phyloP scores from a whole-genome alignment of 306 rosid species.

The Mucuna pruriens region DNA sequence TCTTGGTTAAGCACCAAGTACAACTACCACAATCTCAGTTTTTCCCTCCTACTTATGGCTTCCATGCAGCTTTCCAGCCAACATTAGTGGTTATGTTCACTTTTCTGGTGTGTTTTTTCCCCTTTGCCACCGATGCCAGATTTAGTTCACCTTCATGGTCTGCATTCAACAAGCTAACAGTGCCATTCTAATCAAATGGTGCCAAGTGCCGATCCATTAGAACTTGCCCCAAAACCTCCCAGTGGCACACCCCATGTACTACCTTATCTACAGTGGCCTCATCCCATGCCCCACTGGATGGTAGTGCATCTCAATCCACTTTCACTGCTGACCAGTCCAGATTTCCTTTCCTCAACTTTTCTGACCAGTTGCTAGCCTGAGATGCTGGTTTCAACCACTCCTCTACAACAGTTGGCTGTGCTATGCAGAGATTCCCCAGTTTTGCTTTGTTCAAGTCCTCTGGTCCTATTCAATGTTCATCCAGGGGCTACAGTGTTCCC shows the following conservation, averaged over 20 bases:
- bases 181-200: not conserved
- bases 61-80: not conserved
- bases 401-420: not conserved
- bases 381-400: not conserved
- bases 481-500: not conserved
- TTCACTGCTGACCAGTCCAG: not conserved
- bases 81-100: slow-evolving; percentile 2
- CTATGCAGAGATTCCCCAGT: not conserved
- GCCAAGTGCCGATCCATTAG: not conserved
- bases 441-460: not conserved
- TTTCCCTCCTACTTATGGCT: slow-evolving; percentile 9
- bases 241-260: not conserved
- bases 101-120: slow-evolving; percentile 3
- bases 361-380: not conserved
- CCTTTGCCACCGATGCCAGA: not conserved
- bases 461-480: not conserved
- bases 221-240: slow-evolving; percentile 1
- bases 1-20: slow-evolving; percentile 2
- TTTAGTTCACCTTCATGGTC: slow-evolving; percentile 22
- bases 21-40: slow-evolving; percentile 21
- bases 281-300: not conserved
- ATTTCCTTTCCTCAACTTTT: slow-evolving; percentile 8
- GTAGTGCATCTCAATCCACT: slow-evolving; percentile 15
- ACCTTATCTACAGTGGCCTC: not conserved
- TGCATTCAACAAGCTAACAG: not conserved